phyloP scores from a whole-genome alignment of 495 filamentous ascomycete species.

The Geoglossum glabrum region DNA sequence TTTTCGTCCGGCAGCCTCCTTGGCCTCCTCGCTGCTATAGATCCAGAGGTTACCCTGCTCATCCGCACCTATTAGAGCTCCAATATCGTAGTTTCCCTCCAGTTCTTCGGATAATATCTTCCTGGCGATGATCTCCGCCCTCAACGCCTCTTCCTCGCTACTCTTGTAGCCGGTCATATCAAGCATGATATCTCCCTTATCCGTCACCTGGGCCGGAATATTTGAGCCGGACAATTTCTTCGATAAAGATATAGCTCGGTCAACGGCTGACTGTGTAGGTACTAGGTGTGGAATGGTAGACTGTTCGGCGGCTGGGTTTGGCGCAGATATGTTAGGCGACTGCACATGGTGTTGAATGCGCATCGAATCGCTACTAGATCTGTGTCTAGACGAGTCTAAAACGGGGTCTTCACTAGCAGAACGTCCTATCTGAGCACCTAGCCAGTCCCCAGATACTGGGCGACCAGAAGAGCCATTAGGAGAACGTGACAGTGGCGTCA shows the following conservation, averaged over 20 bases:
- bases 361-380: background rate
- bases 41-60: slow-evolving; percentile 96
- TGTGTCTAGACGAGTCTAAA: background rate
- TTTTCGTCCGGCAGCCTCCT: slow-evolving; percentile 44
- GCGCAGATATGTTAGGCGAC: background rate
- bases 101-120: slow-evolving; percentile 89
- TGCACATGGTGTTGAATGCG: background rate
- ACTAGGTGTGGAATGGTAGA: slow-evolving; percentile 61
- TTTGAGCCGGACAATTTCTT: slow-evolving; percentile 76
- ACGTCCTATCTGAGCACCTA: slow-evolving; percentile 7
- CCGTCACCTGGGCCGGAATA: slow-evolving; percentile 77
- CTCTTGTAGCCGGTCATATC: slow-evolving; percentile 96
- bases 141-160: slow-evolving; percentile 74
- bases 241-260: slow-evolving; percentile 67
- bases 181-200: slow-evolving; percentile 89
- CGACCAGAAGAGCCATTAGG: slow-evolving; percentile 18
- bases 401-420: slow-evolving; percentile 11
- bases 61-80: slow-evolving; percentile 82
- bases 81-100: slow-evolving; percentile 90
- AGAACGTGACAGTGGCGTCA: slow-evolving; percentile 44
- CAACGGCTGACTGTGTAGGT: slow-evolving; percentile 54
- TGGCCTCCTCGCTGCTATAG: slow-evolving; percentile 92
- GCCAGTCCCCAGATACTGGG: slow-evolving; percentile 14
- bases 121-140: slow-evolving; percentile 82
- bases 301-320: slow-evolving; percentile 17